Conservation (phyloP, 1,284 basidiomycete species). For the Volvariella volvacea region DNA sequence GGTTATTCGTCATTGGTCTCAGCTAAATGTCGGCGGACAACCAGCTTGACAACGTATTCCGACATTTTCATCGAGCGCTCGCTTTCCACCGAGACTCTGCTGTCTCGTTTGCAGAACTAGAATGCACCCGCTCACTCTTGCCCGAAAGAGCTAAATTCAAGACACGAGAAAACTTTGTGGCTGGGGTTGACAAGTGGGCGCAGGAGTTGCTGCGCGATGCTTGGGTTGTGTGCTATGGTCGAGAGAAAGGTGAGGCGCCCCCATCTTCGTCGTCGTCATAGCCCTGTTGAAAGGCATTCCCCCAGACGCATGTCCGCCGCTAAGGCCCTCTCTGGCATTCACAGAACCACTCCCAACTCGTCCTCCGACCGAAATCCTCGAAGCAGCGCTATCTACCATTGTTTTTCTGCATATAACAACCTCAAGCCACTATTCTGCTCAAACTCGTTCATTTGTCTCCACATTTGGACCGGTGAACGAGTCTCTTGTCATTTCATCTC, state of each 20-base stretch:
- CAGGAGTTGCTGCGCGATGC: constrained; percentile 36
- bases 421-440: constrained; percentile 44
- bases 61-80: no score
- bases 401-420: constrained; percentile 46
- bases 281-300: neutral
- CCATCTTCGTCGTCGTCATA: neutral
- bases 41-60: no score
- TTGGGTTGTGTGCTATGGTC: constrained; percentile 43
- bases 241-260: constrained; percentile 29
- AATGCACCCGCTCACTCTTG: no score
- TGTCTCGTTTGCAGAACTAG: no score
- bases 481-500: constrained; percentile 32
- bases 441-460: constrained; percentile 43
- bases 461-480: constrained; percentile 38
- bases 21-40: no score
- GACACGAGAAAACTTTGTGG: constrained; percentile 21
- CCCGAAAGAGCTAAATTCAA: neutral
- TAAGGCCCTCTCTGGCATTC: constrained; percentile 40
- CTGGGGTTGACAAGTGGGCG: constrained; percentile 38
- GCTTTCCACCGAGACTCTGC: no score
- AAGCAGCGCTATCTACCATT: constrained; percentile 38
- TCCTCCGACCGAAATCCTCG: constrained; percentile 27
- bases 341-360: constrained; percentile 32
- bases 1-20: no score
- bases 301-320: constrained; percentile 30